Evolutionary conservation across 306 rosid species (phyloP), one percentile per base, ranked within the genome.

Genomic region (Fragaria ananassa): DNA sequence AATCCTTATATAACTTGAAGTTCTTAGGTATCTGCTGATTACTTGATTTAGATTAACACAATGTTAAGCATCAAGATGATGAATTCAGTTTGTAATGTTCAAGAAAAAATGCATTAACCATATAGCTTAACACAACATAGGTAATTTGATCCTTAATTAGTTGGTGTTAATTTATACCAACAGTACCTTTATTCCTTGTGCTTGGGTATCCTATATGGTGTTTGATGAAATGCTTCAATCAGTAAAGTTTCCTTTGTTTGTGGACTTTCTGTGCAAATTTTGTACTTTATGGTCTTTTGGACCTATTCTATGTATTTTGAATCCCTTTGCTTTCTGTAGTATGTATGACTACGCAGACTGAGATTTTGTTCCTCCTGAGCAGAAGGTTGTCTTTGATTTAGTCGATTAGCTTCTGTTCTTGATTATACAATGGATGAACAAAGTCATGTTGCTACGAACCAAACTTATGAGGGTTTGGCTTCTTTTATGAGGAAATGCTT

Each of bases 401-500:
- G 19, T 45, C 56, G 44, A 41, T 15, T 61, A 37, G 75, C 56
- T 58, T 83, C 31, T 47, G 53, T 47, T 56, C 51, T 65, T 54
- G 81, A 31, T 72, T 68, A 50, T 73, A 53, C 57, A 62, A 91
- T 83, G 94, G 91, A 76, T 77, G 74, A 76, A 75, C 75, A 12
- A 1, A 78, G 73, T 75, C 78, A 71, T 45, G 46, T 42, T 58
- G 56, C 77, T 41, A 56, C 71, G 58, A 66, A 72, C 71, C 73
- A 70, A 39, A 53, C 75, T 35, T 37, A 76, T 60, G 83, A 82
- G 63, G 81, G 87, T 76, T 76, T 85, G 44, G 51, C 49, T 51
- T 29, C 82, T 70, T 88, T 80, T 68, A 35, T 86, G 39, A 89
- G 92, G 79, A 92, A 79, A 85, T 88, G 88, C 74, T 13, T 89